Evolutionary conservation across 2,329 filamentous ascomycete species (phyloP).

Genomic region (Balansia obtecta): DNA sequence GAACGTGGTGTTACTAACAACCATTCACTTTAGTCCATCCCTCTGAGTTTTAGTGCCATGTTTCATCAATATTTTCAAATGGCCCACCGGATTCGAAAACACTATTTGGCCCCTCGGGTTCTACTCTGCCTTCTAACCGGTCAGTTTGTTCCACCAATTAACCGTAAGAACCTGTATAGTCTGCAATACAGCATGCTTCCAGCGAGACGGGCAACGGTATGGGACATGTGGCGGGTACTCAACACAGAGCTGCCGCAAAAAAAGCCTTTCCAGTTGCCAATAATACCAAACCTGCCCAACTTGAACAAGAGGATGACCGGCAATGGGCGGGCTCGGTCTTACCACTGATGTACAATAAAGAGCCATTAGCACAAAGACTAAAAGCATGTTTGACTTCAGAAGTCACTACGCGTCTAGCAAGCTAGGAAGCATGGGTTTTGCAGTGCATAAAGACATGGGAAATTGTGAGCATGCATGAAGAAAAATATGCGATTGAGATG

Average conservation of each 20-base stretch:
- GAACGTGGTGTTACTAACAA: background rate
- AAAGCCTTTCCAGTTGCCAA: slow-evolving; percentile 25
- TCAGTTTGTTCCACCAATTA: slow-evolving; percentile 87
- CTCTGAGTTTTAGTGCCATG: slow-evolving; percentile 82
- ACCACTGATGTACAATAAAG: slow-evolving; percentile 5
- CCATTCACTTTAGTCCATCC: slow-evolving; percentile 57
- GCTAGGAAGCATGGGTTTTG: no score
- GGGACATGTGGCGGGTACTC: slow-evolving; percentile 73
- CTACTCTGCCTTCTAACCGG: slow-evolving; percentile 80
- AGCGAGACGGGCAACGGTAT: slow-evolving; percentile 62
- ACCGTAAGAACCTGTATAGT: slow-evolving; percentile 87
- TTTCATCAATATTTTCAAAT: slow-evolving; percentile 97
- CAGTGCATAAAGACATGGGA: no score
- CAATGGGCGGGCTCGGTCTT: slow-evolving; percentile 16
- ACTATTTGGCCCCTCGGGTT: slow-evolving; percentile 84
- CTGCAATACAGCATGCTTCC: slow-evolving; percentile 98
- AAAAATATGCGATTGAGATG: no score
- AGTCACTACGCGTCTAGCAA: background rate
- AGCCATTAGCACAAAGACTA: background rate
- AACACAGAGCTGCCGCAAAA: slow-evolving; percentile 37
- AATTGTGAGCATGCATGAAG: no score
- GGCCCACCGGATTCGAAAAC: slow-evolving; percentile 79
- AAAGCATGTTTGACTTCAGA: background rate
- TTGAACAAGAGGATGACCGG: slow-evolving; percentile 17
- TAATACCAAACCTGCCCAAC: slow-evolving; percentile 21